Base-by-base conservation (phyloP, 331 rosid species). In the Spiraea crenata region DNA sequence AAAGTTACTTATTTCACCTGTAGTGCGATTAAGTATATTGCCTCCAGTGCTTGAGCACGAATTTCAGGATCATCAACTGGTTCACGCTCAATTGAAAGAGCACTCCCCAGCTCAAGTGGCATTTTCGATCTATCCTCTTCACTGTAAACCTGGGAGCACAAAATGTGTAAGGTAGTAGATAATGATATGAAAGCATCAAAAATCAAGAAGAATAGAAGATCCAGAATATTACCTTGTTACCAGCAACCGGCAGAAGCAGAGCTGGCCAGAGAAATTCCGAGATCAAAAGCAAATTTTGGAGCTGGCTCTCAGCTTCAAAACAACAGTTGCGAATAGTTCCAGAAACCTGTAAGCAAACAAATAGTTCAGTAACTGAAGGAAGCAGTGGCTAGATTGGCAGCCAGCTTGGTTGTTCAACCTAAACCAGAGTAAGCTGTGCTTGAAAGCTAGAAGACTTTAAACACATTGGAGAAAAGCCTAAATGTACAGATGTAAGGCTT, bases 231-330 rank as follows among this genome's bases (percentile, higher is more conserved):
- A 90, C 98, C 98, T 85, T 93, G 79, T 87, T 89, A 72, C 98
- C 87, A 9, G 98, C 97, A 73, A 93, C 96, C 3, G 98, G 97
- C 63, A 93, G 90, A 84, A 93, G 97, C 72, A 93, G 73, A 73
- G 97, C 92, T 55, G 97, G 98, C 98, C 98, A 93, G 72, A 93
- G 97, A 81, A 93, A 93, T 84, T 93, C 98, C 25, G 98, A 90
- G 61, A 85, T 81, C 83, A 90, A 77, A 80, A 90, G 98, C 80
- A 93, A 84, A 85, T 90, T 88, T 60, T 87, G 96, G 51, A 90
- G 86, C 82, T 90, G 85, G 44, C 61, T 82, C 81, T 88, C 97
- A 65, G 97, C 97, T 75, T 93, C 96, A 81, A 90, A 93, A 80
- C 97, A 93, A 75, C 98, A 93, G 82, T 93, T 93, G 73, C 87